Base-by-base conservation (phyloP, 1,284 basidiomycete species). In the Tylopilus sp. region DNA sequence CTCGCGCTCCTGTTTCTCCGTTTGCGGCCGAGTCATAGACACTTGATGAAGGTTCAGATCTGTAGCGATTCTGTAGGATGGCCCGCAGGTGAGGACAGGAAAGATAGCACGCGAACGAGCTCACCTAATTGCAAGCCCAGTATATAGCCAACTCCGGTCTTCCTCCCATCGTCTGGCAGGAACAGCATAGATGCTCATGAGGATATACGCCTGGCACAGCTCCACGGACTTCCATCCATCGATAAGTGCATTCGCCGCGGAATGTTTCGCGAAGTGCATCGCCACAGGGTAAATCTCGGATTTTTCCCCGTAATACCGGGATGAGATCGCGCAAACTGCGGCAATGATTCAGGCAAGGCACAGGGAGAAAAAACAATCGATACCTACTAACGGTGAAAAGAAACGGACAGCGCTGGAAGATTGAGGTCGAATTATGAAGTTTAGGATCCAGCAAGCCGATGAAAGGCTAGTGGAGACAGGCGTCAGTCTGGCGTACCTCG, bases 211-310 rank as follows among this genome's bases (percentile, higher is more conserved):
- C 63, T 88, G 87, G 32, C 86, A 85, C 22, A 89, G 75, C 70
- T 89, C 87, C 56, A 89, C 81, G 6, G 84, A 85, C 78, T 95
- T 95, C 90, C 91, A 94, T 58, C 92, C 92, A 73, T 93, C 90
- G 59, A 92, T 90, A 53, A 95, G 82, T 10, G 91, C 90, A 66
- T 90, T 92, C 2, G 92, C 91, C 3, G 92, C 93, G 0, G 92
- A 90, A 66, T 91, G 89, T 73, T 92, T 93, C 2, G 93, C 93
- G 67, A 94, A 94, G 75, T 94, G 93, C 93, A 95, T 95, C 13
- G 92, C 93, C 68, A 94, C 90, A 4, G 91, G 91, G 72, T 94
- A 94, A 58, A 94, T 90, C 74, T 93, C 90, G 1, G 91, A 90
- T 72, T 93, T 94, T 57, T 90, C 89, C 6, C 83, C 73, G 74